Percentiles rank a stretch among this genome's conserved stretches.
Conservation (phyloP, 495 filamentous ascomycete species). For the Penicillium coffeae region DNA sequence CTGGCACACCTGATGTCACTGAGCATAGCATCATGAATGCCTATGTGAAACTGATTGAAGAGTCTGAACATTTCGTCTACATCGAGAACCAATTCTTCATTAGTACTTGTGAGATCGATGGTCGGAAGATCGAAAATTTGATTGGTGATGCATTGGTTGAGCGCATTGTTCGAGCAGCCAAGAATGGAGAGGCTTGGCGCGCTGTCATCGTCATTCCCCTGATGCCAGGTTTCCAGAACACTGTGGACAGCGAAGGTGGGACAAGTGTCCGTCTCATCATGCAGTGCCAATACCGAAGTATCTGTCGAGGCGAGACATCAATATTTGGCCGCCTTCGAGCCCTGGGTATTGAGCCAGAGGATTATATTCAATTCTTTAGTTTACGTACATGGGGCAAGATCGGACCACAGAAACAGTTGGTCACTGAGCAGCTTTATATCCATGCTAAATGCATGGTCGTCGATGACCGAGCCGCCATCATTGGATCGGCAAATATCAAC, state of each 20-base stretch:
- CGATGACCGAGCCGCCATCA: conserved; percentile 89
- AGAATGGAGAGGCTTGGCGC: conserved; percentile 85
- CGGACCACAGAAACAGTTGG: conserved; percentile 71
- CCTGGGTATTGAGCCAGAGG: conserved; percentile 87
- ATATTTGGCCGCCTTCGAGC: conserved; percentile 85
- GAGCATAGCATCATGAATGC: conserved; percentile 96
- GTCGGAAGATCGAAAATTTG: conserved; percentile 80
- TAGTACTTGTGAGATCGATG: conserved; percentile 84
- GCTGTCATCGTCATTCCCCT: conserved; percentile 93
- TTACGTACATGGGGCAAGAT: conserved; percentile 92
- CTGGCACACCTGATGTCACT: conserved; percentile 74
- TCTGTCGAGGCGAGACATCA: conserved; percentile 87
- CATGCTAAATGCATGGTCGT: conserved; percentile 98
- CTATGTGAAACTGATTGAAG: conserved; percentile 89
- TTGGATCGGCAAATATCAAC: conserved; percentile 98
- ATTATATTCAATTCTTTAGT: conserved; percentile 95
- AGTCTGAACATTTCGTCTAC: conserved; percentile 96
- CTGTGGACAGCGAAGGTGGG: conserved; percentile 88
- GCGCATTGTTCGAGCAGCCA: conserved; percentile 78
- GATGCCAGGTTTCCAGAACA: conserved; percentile 98
- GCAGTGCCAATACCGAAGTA: conserved; percentile 96
- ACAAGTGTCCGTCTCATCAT: conserved; percentile 94
- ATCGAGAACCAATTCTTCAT: conserved; percentile 99
- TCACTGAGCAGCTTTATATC: conserved; percentile 97
- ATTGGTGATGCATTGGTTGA: conserved; percentile 96